Conservation (phyloP, 2,329 filamentous ascomycete genomes). For the Aureobasidium sp. region DNA sequence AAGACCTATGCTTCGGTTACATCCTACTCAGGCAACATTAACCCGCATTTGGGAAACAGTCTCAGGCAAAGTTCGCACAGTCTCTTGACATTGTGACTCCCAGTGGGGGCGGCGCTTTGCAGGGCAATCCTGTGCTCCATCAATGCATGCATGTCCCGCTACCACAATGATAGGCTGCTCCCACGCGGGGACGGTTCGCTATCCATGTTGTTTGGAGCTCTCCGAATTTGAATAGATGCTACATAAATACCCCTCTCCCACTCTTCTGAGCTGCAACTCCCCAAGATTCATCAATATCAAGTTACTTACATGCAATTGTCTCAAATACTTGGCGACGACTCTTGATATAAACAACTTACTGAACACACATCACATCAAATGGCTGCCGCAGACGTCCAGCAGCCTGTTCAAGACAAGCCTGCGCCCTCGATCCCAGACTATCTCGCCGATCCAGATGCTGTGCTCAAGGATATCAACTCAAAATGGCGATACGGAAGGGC, state of each 20-base stretch:
- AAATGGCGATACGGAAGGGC: constrained; percentile 53
- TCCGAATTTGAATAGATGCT: neutral
- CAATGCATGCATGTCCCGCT: neutral
- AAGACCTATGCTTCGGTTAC: neutral
- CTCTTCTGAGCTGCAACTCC: neutral
- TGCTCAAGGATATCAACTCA: constrained; percentile 44
- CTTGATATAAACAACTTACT: too few relatives aligned
- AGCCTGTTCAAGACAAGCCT: constrained; percentile 20
- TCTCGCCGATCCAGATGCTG: constrained; percentile 49
- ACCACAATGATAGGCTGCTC: neutral
- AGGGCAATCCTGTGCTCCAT: neutral
- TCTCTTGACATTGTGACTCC: neutral
- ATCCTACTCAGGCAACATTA: neutral
- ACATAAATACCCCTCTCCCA: neutral
- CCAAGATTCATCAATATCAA: neutral
- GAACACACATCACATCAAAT: constrained; percentile 13
- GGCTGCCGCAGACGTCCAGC: constrained; percentile 21
- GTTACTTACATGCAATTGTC: neutral
- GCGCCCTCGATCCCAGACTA: constrained; percentile 46
- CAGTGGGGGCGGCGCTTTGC: neutral
- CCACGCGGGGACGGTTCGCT: neutral
- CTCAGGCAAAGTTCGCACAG: neutral
- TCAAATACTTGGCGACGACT: neutral
- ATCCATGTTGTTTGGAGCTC: neutral
- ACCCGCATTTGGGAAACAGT: neutral